These are phyloP conservation scores for Globisporangium heterothallicum DNA, from an alignment of 352 stramenopile species.

Conservation along the genomic window DNA sequence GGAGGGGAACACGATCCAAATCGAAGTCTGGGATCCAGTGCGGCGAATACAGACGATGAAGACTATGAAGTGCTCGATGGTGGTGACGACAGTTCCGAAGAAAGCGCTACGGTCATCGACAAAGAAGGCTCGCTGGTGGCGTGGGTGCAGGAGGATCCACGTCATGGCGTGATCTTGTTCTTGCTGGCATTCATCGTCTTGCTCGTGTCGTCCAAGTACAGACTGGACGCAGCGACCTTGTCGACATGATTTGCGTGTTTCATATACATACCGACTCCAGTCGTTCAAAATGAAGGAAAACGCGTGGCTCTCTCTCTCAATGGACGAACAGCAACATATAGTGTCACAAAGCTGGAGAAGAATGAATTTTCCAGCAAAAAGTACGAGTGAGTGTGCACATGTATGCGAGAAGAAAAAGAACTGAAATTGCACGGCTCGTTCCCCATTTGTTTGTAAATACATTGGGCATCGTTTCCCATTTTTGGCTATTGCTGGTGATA, in stretches of 20 bases:
- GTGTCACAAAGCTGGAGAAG: constrained; percentile 12
- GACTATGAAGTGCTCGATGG: constrained; percentile 16
- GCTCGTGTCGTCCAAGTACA: constrained; percentile 19
- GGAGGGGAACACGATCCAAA: constrained; percentile 7
- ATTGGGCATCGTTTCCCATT: neutral
- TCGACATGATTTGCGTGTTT: constrained; percentile 4
- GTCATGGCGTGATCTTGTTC: constrained; percentile 53
- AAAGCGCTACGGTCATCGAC: constrained; percentile 21
- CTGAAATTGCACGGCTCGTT: neutral
- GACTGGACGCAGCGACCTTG: constrained; percentile 2
- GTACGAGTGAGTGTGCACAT: neutral
- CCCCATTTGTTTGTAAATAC: too few species aligned
- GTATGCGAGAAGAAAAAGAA: neutral
- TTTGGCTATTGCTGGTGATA: neutral
- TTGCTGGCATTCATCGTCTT: constrained; percentile 60
- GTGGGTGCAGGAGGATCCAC: constrained; percentile 63
- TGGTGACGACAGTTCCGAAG: constrained; percentile 20
- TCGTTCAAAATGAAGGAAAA: too few species aligned
- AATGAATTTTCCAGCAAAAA: neutral
- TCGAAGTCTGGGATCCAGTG: constrained; percentile 2
- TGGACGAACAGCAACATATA: too few species aligned
- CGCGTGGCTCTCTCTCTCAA: too few species aligned
- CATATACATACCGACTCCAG: too few species aligned
- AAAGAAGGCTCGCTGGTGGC: constrained; percentile 66
- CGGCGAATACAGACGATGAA: constrained; percentile 9